Evolutionary conservation across 2,329 filamentous ascomycete species (phyloP).

Genomic region (Penicillium janthinellum): DNA sequence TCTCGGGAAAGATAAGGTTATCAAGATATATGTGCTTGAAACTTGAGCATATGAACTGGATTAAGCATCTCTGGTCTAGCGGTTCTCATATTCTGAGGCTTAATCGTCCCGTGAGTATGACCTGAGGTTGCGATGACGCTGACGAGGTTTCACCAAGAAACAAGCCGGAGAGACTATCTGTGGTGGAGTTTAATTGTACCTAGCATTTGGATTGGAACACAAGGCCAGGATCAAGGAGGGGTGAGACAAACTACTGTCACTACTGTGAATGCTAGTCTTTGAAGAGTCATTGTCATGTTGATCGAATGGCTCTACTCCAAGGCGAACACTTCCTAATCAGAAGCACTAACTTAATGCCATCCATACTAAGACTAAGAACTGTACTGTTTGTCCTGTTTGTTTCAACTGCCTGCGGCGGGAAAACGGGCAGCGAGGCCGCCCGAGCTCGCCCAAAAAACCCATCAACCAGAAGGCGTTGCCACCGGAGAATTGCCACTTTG

Average conservation of each 20-base stretch:
- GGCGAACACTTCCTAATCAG: neutral
- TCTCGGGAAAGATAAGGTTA: no score
- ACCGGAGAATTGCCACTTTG: constrained; percentile 32
- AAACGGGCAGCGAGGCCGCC: constrained; percentile 1
- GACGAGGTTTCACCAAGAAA: neutral
- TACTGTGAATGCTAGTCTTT: neutral
- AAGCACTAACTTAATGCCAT: no score
- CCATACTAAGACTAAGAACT: neutral
- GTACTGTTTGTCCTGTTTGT: constrained; percentile 11
- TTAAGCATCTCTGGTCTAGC: no score
- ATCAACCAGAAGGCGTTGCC: constrained; percentile 24
- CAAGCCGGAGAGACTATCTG: neutral
- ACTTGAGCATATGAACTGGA: no score
- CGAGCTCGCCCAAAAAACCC: constrained; percentile 13
- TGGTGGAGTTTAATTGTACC: neutral
- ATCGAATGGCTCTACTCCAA: neutral
- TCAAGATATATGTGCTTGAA: no score
- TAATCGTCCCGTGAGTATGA: no score
- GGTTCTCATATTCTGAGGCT: no score
- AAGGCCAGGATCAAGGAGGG: neutral
- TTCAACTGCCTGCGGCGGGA: neutral
- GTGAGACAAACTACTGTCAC: neutral
- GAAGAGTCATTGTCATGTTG: neutral
- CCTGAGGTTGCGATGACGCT: neutral
- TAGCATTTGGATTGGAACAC: neutral